Conservation (phyloP, 1,284 basidiomycete genomes). For the Pascua guehoae region DNA sequence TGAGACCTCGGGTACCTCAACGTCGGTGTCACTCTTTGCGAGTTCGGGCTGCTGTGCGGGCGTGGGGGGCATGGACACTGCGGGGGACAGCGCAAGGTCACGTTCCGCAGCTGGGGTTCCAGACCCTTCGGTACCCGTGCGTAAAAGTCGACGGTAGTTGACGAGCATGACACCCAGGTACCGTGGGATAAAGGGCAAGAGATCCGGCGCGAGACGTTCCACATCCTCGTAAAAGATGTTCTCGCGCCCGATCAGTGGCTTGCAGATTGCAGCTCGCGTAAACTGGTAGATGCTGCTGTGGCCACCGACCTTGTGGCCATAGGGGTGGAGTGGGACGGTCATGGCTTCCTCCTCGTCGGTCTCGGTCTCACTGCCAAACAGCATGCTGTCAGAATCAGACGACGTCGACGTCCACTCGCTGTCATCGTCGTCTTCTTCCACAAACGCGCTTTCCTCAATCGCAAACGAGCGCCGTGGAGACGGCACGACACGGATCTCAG, state of each 20-base stretch:
- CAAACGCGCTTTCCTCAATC: background rate
- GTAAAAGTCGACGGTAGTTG: constrained; percentile 67
- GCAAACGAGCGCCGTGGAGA: constrained; percentile 8
- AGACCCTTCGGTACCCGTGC: constrained; percentile 23
- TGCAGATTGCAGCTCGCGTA: constrained; percentile 95
- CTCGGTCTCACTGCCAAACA: constrained; percentile 16
- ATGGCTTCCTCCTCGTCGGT: constrained; percentile 55
- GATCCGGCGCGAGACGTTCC: constrained; percentile 83
- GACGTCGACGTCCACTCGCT: constrained; percentile 11
- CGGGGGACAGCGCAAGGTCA: constrained; percentile 21
- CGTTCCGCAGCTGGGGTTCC: constrained; percentile 47
- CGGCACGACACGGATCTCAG: background rate
- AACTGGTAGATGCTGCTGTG: constrained; percentile 98
- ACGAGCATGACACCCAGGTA: constrained; percentile 98
- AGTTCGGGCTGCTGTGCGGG: constrained; percentile 17
- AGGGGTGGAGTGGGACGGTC: constrained; percentile 93
- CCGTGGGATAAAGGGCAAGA: constrained; percentile 89
- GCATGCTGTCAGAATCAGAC: constrained; percentile 3
- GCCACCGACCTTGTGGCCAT: constrained; percentile 95
- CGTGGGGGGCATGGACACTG: constrained; percentile 28
- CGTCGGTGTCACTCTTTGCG: constrained; percentile 18
- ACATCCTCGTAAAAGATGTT: constrained; percentile 98
- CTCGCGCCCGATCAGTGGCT: constrained; percentile 94
- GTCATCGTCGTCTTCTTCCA: constrained; percentile 8
- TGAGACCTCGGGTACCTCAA: constrained; percentile 78